Percentiles rank a stretch among this genome's conserved stretches.
Conservation (phyloP, 23 red algal species). For the Gracilaria gracilis region DNA sequence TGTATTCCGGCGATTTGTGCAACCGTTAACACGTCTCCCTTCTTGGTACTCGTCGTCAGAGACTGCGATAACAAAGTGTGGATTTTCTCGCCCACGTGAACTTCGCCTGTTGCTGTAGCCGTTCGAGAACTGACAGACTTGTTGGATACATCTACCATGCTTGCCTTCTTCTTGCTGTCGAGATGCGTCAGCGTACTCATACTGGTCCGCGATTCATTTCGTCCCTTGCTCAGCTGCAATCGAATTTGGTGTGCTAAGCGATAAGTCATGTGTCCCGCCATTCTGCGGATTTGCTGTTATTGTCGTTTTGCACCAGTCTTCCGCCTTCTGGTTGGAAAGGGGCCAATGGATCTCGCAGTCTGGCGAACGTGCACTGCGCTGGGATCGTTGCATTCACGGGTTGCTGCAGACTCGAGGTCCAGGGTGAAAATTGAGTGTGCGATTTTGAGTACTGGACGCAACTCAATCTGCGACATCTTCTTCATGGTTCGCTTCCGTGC, state of each 20-base stretch:
- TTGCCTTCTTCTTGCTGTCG: slow-evolving; percentile 50
- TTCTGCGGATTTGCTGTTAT: neutral
- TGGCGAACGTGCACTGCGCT: no score
- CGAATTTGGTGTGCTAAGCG: neutral
- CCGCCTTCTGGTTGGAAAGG: no score
- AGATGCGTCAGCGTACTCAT: slow-evolving; percentile 76
- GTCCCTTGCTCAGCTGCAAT: neutral
- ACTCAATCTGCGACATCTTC: no score
- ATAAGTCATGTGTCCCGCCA: neutral
- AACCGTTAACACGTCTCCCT: slow-evolving; percentile 89
- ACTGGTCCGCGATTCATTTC: neutral
- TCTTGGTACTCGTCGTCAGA: slow-evolving; percentile 30
- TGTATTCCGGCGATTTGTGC: slow-evolving; percentile 89
- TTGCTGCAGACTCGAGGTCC: neutral
- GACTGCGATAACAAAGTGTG: neutral
- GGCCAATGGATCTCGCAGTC: neutral
- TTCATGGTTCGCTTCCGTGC: no score
- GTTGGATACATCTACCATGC: slow-evolving; percentile 91
- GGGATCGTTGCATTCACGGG: no score
- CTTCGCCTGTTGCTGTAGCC: slow-evolving; percentile 72
- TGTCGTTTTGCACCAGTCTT: no score
- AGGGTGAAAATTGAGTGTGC: neutral
- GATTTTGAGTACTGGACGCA: neutral
- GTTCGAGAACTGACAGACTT: slow-evolving; percentile 65
- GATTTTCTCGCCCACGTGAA: slow-evolving; percentile 72